Evolutionary conservation across 306 rosid genomes (phyloP), one percentile per base, ranked within the genome.

Genomic region (Morella rubra): DNA sequence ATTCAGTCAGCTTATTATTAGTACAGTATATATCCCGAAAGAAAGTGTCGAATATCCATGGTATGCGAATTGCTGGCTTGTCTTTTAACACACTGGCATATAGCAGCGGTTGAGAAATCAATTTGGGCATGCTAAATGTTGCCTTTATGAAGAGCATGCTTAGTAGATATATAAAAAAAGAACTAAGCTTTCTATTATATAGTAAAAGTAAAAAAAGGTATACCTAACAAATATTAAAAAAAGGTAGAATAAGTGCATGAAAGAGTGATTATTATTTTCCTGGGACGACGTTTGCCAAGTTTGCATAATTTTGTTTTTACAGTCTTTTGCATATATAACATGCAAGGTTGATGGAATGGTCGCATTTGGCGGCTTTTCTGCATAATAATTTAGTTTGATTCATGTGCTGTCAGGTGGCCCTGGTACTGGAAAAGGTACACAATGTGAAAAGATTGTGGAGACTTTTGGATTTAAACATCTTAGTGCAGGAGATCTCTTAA

Each of bases 391-490:
- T 45, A 24, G 15, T 19, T 72, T 79, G 56, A 52, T 69, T 66
- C 61, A 65, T 52, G 37, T 74, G 45, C 69, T 84, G 74, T 83
- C 78, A 95, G 99, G 99, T 53, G 97, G 99, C 5, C 97, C 99
- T 77, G 97, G 97, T 53, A 88, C 93, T 77, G 99, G 99, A 52
- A 95, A 92, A 84, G 99, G 97, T 44, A 95, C 99, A 60, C 99
- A 92, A 80, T 95, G 99, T 79, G 83, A 50, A 74, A 95, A 76
- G 88, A 92, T 92, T 20, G 97, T 90, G 47, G 96, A 89, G 67
- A 86, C 90, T 52, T 95, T 77, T 78, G 97, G 97, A 80, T 88
- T 88, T 80, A 90, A 87, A 77, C 99, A 95, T 90, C 73, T 95
- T 62, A 95, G 99, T 82, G 99, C 99, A 40, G 99, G 99, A 74